phyloP scores from a whole-genome alignment of 345 rosid species.

The Isatis tinctoria region DNA sequence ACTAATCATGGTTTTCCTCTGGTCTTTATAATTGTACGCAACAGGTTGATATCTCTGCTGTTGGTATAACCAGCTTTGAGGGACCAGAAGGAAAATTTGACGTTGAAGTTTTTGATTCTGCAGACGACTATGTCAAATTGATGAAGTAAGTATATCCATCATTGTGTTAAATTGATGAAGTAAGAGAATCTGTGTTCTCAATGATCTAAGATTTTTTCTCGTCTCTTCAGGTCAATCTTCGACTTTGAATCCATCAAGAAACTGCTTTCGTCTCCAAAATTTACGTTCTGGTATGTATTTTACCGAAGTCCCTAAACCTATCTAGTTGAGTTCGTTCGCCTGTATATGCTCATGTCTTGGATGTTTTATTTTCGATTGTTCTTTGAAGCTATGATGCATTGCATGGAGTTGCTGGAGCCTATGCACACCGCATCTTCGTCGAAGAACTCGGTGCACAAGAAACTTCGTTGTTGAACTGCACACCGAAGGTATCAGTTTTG shows the following conservation, averaged over 20 bases:
- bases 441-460: slow-evolving; percentile 86
- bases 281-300: slow-evolving; percentile 68
- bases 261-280: slow-evolving; percentile 75
- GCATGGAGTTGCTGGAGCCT: slow-evolving; percentile 96
- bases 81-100: slow-evolving; percentile 86
- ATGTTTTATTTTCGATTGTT: slow-evolving; percentile 9
- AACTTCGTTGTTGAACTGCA: slow-evolving; percentile 78
- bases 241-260: slow-evolving; percentile 68
- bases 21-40: not conserved
- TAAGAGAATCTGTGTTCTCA: slow-evolving; percentile 13
- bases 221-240: slow-evolving; percentile 59
- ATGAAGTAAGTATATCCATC: slow-evolving; percentile 61
- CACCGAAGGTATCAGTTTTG: slow-evolving; percentile 58
- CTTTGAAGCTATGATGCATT: slow-evolving; percentile 76
- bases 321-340: not conserved
- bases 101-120: slow-evolving; percentile 90
- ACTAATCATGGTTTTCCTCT: not conserved
- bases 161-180: slow-evolving; percentile 65
- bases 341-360: not conserved
- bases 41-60: slow-evolving; percentile 69
- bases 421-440: slow-evolving; percentile 81
- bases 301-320: not conserved
- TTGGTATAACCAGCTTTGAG: slow-evolving; percentile 56
- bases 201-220: not conserved
- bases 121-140: slow-evolving; percentile 72